Percentiles rank a stretch among this genome's conserved stretches.
Conservation (phyloP, 2,329 filamentous ascomycete genomes). For the Colletotrichum higginsianum region DNA sequence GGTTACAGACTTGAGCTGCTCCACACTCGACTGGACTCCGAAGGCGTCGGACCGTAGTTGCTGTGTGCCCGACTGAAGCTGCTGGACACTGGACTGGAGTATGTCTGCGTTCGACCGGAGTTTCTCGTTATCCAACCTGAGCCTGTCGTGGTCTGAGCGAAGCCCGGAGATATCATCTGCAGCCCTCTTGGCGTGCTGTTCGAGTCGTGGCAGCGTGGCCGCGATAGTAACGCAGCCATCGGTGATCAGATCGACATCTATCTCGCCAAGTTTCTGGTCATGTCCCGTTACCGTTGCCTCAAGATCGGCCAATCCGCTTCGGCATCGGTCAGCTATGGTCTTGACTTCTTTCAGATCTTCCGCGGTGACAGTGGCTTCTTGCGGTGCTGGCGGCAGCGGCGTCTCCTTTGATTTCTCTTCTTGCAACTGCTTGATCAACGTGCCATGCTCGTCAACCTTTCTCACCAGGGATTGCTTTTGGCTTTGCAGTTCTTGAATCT, state of each 20-base stretch:
- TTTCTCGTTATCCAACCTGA: conserved; percentile 1
- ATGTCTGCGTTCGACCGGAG: neutral
- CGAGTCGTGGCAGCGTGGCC: conserved; percentile 25
- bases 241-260: conserved; percentile 31
- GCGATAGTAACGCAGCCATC: conserved; percentile 19
- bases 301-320: neutral
- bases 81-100: neutral
- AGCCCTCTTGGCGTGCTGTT: conserved; percentile 15
- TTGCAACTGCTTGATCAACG: conserved; percentile 13
- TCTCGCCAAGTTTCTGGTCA: conserved; percentile 29
- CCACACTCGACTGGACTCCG: neutral
- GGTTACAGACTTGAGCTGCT: neutral
- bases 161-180: conserved; percentile 1
- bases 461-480: conserved; percentile 6
- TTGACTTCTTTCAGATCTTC: conserved; percentile 9
- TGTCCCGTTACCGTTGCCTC: conserved; percentile 11
- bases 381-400: neutral
- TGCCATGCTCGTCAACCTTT: conserved; percentile 10
- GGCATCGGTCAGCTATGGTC: neutral
- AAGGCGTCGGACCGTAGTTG: neutral
- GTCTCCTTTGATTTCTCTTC: neutral
- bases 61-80: neutral
- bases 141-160: conserved; percentile 3
- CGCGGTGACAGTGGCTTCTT: neutral
- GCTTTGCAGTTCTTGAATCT: conserved; percentile 14